These are phyloP conservation scores for Leptodermis oblonga DNA, from an alignment of 257 asterid species.

Conservation along the genomic window DNA sequence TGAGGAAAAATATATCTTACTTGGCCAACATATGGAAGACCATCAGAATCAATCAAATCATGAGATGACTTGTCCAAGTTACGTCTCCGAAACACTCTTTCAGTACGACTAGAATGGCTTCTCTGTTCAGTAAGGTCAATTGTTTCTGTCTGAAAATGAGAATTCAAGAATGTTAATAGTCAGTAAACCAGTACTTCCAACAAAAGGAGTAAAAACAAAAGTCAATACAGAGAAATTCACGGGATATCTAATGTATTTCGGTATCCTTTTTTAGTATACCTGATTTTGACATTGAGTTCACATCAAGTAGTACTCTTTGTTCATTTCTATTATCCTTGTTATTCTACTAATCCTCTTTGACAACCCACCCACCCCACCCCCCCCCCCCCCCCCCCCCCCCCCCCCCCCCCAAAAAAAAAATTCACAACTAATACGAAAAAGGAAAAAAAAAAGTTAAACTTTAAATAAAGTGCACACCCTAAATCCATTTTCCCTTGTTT, in stretches of 20 bases:
- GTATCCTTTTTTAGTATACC: background rate
- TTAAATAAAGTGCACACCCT: background rate
- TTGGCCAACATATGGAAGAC: slow-evolving; percentile 97
- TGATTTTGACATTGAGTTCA: background rate
- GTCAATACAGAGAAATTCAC: background rate
- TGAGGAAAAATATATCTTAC: slow-evolving; percentile 24
- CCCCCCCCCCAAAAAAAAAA: too few relatives aligned
- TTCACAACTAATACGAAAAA: too few relatives aligned
- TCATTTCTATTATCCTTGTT: background rate
- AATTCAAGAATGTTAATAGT: slow-evolving; percentile 10
- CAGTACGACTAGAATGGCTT: slow-evolving; percentile 39
- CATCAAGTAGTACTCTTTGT: background rate
- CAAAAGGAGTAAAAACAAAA: background rate
- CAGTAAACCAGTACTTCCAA: background rate
- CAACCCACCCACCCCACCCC: too few relatives aligned
- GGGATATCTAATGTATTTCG: background rate
- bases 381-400: too few relatives aligned
- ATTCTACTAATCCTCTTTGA: background rate
- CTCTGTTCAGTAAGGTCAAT: slow-evolving; percentile 68
- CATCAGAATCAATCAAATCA: slow-evolving; percentile 75
- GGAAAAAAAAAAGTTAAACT: too few relatives aligned
- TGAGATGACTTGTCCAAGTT: slow-evolving; percentile 55
- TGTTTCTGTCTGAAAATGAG: slow-evolving; percentile 74
- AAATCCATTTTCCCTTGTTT: background rate
- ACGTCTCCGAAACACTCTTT: slow-evolving; percentile 67